Base-by-base conservation (phyloP, 139 green algal genomes). In the Astrephomene gubernaculifera region DNA sequence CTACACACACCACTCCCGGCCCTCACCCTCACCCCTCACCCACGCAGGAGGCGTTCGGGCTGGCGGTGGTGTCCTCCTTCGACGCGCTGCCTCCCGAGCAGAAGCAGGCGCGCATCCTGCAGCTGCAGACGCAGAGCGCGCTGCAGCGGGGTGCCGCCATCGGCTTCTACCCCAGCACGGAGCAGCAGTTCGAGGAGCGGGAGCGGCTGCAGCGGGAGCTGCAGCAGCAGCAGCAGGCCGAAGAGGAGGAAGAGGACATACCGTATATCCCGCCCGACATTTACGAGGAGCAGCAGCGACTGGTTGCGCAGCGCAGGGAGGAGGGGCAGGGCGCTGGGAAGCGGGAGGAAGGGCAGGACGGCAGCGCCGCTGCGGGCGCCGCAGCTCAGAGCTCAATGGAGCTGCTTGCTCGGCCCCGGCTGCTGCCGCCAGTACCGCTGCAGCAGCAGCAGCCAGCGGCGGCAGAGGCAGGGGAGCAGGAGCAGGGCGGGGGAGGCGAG, bases 41-140 rank as follows among this genome's bases (percentile, higher is more conserved):
- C n/a, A 43, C 57, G 3, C 76, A 83, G 76, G 76, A 83, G 60
- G 76, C 76, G 29, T 83, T 83, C 29, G 39, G 76, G 31, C 41
- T 36, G 71, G 90, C 84, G 45, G 74, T 72, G 4, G 44, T 91
- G 53, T 76, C 75, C 10, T 83, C 87, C 1, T 94, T 88, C 87
- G 90, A 92, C 0, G 45, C 85, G 4, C 75, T 94, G 54, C 76
- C 87, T 39, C 81, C 89, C 39, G 90, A 92, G 36, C 87, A 92
- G 74, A 89, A 89, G 85, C 71, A 60, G 21, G 87, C 86, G 21
- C 75, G 87, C 38, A 87, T 94, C 36, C 80, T 86, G 69, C 31
- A 83, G 64, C 75, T 88, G 43, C 86, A 91, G 53, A 72, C 87
- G 72, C 79, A 87, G 8, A 27, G 25, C 2, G 90, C 73, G 21